Conservation (phyloP, 75 land plant species). For the Cryptomeria japonica region DNA sequence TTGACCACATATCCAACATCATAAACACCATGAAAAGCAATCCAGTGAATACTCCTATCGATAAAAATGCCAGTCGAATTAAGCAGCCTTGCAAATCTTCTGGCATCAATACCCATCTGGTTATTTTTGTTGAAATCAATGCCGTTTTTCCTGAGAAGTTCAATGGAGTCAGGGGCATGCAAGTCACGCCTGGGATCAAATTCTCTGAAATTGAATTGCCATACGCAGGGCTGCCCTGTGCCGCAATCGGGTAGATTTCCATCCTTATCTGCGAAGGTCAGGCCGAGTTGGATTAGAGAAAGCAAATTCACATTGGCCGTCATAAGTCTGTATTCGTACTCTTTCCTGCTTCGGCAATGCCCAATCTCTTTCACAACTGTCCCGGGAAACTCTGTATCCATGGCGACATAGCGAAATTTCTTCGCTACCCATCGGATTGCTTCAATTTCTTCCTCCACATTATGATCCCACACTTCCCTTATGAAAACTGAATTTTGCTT, state of each 20-base stretch:
- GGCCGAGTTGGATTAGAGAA: constrained; percentile 60
- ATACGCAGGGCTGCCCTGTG: constrained; percentile 39
- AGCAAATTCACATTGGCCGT: constrained; percentile 54
- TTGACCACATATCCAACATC: constrained; percentile 64
- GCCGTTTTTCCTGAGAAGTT: constrained; percentile 52
- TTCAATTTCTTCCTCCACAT: constrained; percentile 54
- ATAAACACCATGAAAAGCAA: constrained; percentile 64
- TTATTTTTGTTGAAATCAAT: constrained; percentile 55
- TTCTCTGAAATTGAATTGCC: constrained; percentile 76
- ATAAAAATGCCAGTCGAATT: constrained; percentile 61
- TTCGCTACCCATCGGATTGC: constrained; percentile 44
- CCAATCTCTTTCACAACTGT: constrained; percentile 46
- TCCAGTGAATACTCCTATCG: constrained; percentile 52
- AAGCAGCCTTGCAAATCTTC: constrained; percentile 49
- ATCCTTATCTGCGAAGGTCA: constrained; percentile 59
- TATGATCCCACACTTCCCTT: constrained; percentile 62
- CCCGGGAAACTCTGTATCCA: constrained; percentile 79
- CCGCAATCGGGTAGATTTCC: constrained; percentile 56
- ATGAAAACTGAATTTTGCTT: constrained; percentile 28
- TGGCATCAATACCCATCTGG: constrained; percentile 38
- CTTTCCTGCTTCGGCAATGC: constrained; percentile 20
- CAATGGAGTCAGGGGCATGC: constrained; percentile 57
- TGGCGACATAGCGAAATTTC: constrained; percentile 51
- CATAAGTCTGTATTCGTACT: constrained; percentile 30
- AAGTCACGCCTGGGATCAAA: constrained; percentile 37